A percentile compares a stretch with the other conserved stretches of the same genome.
Evolutionary conservation across 2,329 filamentous ascomycete genomes (phyloP).

Genomic region (Aspergillus texensis): DNA sequence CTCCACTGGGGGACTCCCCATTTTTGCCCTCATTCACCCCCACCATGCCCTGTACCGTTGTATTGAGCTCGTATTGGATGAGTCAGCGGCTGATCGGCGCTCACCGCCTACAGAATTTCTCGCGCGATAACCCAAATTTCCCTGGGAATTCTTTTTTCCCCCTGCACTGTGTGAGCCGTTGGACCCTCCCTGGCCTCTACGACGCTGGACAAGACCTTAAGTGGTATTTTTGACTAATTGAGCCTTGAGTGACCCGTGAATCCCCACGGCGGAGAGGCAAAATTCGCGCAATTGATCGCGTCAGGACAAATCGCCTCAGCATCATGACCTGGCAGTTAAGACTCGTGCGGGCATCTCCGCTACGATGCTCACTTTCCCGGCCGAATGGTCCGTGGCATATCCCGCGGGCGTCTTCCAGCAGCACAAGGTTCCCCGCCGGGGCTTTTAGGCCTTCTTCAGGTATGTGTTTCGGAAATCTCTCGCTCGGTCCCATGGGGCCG

Average conservation of each 20-base stretch:
- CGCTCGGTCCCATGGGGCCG: constrained; percentile 8
- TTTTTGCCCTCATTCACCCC: not conserved
- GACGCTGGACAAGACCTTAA: not conserved
- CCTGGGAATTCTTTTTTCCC: not conserved
- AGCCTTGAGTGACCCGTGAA: not conserved
- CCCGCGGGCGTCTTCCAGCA: constrained; percentile 16
- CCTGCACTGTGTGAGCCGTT: not conserved
- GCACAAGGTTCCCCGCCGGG: constrained; percentile 18
- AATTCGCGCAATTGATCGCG: constrained; percentile 13
- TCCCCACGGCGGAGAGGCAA: constrained; percentile 17
- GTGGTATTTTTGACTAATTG: constrained; percentile 1
- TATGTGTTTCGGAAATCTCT: constrained; percentile 11
- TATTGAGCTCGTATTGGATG: not conserved
- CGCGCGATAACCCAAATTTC: not conserved
- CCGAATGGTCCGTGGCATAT: constrained; percentile 27
- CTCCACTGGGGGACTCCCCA: not conserved
- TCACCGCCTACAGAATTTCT: constrained; percentile 2
- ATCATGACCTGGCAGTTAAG: constrained; percentile 36
- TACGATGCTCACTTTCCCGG: constrained; percentile 32
- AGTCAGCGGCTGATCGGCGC: not conserved
- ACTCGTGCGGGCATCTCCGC: constrained; percentile 36
- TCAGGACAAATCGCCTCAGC: not conserved
- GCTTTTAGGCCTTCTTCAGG: constrained; percentile 12
- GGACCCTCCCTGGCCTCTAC: not conserved
- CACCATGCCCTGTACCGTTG: not conserved